Percentiles rank a stretch among this genome's conserved stretches.
phyloP scores from a whole-genome alignment of 2,329 filamentous ascomycete species.

The Aspergillus ustus region DNA sequence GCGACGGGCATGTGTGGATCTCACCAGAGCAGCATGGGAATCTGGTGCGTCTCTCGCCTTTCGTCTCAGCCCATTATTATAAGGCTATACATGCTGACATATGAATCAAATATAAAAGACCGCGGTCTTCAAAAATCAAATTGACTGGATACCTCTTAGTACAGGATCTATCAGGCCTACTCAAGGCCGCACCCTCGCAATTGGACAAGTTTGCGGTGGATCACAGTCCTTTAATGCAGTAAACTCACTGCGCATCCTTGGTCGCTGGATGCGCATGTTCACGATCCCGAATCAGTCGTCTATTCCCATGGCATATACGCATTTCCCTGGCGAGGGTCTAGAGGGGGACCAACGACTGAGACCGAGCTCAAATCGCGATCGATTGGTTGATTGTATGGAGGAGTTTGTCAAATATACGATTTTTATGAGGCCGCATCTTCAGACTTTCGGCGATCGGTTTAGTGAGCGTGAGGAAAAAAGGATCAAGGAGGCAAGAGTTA shows the following conservation, averaged over 20 bases:
- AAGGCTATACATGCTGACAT: too few relatives aligned
- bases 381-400: constrained; percentile 70
- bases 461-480: constrained; percentile 58
- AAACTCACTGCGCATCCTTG: constrained; percentile 67
- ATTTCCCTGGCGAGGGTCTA: constrained; percentile 59
- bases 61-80: neutral
- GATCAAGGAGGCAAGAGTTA: neutral
- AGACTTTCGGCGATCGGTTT: constrained; percentile 65
- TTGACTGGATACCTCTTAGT: constrained; percentile 70
- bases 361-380: constrained; percentile 61
- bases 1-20: constrained; percentile 69
- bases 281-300: constrained; percentile 69
- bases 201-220: constrained; percentile 67
- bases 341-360: constrained; percentile 56
- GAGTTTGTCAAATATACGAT: constrained; percentile 73
- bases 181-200: constrained; percentile 66
- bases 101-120: constrained; percentile 47
- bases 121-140: constrained; percentile 71
- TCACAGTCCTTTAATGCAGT: constrained; percentile 71
- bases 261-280: constrained; percentile 74
- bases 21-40: constrained; percentile 71
- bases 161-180: constrained; percentile 67
- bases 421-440: constrained; percentile 65
- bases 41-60: constrained; percentile 47
- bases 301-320: constrained; percentile 66